phyloP scores from a whole-genome alignment of 768 basidiomycete genomes.

The Psilocybe sp. region DNA sequence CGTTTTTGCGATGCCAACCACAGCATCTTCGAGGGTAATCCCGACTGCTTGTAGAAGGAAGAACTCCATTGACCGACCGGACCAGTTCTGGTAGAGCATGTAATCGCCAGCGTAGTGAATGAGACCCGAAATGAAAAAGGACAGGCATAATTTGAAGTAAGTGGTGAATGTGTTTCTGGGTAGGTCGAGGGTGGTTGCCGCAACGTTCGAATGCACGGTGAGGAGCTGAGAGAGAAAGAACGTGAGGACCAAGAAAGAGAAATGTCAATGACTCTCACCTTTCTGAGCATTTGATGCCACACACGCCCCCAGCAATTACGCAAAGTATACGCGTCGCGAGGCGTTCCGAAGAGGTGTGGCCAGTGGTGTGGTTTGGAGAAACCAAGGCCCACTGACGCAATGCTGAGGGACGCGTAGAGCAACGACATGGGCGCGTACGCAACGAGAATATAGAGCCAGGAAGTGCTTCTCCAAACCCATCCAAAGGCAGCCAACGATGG shows the following conservation, averaged over 20 bases:
- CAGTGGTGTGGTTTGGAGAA: constrained; percentile 28
- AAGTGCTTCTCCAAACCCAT: neutral
- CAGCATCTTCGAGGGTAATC: constrained; percentile 31
- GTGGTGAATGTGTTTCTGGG: constrained; percentile 21
- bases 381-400: constrained; percentile 18
- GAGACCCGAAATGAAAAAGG: constrained; percentile 31
- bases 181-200: constrained; percentile 22
- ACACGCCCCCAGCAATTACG: constrained; percentile 38
- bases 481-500: neutral
- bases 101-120: constrained; percentile 32
- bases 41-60: constrained; percentile 25
- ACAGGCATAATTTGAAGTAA: constrained; percentile 29
- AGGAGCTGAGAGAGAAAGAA: constrained; percentile 19
- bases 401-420: constrained; percentile 7
- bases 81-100: constrained; percentile 16
- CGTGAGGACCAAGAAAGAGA: neutral
- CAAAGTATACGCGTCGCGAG: constrained; percentile 31
- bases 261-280: constrained; percentile 19
- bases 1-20: constrained; percentile 16
- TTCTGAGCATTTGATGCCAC: constrained; percentile 13
- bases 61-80: constrained; percentile 12
- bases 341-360: constrained; percentile 32
- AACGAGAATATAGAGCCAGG: neutral
- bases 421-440: neutral
- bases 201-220: constrained; percentile 21